phyloP scores from a whole-genome alignment of 495 filamentous ascomycete genomes.

The Penicillium simplicissimum region DNA sequence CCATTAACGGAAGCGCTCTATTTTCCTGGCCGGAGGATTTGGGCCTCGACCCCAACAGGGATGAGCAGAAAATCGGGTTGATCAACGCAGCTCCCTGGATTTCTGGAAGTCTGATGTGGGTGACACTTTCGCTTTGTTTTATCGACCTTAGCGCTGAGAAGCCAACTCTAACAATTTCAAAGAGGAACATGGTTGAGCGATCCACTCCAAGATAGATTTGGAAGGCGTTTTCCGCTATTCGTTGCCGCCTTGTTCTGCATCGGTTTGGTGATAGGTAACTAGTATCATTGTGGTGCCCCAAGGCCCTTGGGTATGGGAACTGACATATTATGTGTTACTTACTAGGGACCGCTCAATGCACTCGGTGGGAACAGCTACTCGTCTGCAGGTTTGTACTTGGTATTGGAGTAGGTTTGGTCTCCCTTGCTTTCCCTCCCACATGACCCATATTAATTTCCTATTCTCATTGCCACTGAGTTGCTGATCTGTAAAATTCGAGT shows the following conservation, averaged over 20 bases:
- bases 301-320: background rate
- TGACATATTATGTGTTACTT: no score
- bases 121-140: background rate
- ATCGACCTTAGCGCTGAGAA: background rate
- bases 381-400: no score
- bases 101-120: conserved; percentile 37
- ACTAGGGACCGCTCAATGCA: conserved; percentile 24
- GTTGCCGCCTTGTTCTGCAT: conserved; percentile 62
- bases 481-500: background rate
- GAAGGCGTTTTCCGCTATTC: conserved; percentile 68
- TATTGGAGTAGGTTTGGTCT: no score
- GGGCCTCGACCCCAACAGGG: conserved; percentile 26
- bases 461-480: conserved; percentile 63
- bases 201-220: conserved; percentile 62
- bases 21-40: conserved; percentile 55
- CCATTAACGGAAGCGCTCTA: conserved; percentile 64
- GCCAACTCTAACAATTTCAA: conserved; percentile 8
- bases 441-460: conserved; percentile 51
- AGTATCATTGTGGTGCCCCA: background rate
- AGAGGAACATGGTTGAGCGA: conserved; percentile 68
- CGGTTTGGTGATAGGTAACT: conserved; percentile 56
- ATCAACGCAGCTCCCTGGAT: conserved; percentile 39
- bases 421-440: no score
- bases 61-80: conserved; percentile 39
- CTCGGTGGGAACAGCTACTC: no score